Evolutionary conservation across 192 early-diverging fungal genomes (phyloP).

Genomic region (Linnemannia hyalina): DNA sequence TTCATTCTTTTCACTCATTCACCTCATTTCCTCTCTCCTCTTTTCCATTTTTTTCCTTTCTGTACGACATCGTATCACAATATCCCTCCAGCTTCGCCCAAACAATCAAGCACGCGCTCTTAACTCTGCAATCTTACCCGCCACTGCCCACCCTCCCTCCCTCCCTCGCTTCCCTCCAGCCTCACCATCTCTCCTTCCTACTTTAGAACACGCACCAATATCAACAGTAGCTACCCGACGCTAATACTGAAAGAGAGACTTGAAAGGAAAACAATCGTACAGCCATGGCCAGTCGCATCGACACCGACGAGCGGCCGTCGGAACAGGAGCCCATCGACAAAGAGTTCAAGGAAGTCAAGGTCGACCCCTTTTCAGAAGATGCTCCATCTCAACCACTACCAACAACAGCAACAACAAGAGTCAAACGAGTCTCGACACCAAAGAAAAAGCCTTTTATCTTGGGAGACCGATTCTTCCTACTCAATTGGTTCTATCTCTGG

Average conservation of each 20-base stretch:
- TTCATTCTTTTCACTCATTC: not conserved
- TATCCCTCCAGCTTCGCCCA: not conserved
- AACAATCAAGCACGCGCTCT: not conserved
- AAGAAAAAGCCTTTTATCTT: slow-evolving; percentile 23
- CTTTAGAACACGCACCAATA: not conserved
- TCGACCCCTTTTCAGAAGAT: not conserved
- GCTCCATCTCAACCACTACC: not conserved
- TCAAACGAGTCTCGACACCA: not conserved
- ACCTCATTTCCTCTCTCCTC: not conserved
- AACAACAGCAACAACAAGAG: not conserved
- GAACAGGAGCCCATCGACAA: not conserved
- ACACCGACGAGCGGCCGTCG: not conserved
- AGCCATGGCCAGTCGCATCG: not conserved
- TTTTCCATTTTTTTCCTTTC: not conserved
- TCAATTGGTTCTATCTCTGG: slow-evolving; percentile 45
- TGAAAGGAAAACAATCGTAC: not conserved
- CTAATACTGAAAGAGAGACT: not conserved
- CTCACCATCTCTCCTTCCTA: not conserved
- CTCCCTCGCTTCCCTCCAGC: not conserved
- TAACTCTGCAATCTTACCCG: not conserved
- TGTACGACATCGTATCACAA: not conserved
- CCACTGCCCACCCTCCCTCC: not conserved
- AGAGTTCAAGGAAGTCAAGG: not conserved
- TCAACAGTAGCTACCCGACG: not conserved
- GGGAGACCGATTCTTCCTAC: slow-evolving; percentile 34